Conservation (phyloP, 2,329 filamentous ascomycete genomes). For the Ceratocystiopsis sp. region DNA sequence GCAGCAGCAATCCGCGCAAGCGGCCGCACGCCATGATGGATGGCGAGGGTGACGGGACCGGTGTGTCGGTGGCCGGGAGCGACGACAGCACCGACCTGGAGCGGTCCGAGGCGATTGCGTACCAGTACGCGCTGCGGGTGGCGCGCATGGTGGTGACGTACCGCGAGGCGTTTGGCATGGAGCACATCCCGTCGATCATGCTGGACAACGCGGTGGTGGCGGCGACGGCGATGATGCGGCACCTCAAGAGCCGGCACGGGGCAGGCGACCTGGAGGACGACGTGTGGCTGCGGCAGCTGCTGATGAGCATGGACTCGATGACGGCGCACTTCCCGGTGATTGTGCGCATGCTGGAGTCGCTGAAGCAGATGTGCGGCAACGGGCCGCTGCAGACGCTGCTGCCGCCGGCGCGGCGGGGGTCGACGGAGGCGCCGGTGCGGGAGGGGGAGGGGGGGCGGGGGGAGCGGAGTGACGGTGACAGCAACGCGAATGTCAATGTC, state of each 20-base stretch:
- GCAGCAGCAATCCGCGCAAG: not conserved
- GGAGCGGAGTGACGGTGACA: too few relatives aligned
- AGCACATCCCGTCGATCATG: conserved; percentile 5
- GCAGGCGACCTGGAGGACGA: not conserved
- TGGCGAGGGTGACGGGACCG: not conserved
- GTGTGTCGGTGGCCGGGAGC: too few relatives aligned
- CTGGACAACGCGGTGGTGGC: conserved; percentile 5
- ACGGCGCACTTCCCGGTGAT: conserved; percentile 5
- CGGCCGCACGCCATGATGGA: not conserved
- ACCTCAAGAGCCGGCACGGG: not conserved
- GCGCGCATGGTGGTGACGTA: conserved; percentile 4
- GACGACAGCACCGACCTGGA: not conserved
- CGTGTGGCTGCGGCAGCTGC: conserved; percentile 1
- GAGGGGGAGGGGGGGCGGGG: not conserved
- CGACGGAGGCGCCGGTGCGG: not conserved
- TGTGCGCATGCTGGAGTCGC: conserved; percentile 4
- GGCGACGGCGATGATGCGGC: conserved; percentile 3
- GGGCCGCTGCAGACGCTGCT: not conserved
- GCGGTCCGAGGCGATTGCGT: not conserved
- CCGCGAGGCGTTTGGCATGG: conserved; percentile 4
- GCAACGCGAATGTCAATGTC: too few relatives aligned
- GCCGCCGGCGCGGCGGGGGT: not conserved
- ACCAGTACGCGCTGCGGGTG: conserved; percentile 2
- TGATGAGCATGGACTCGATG: conserved; percentile 1
- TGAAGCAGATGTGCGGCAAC: conserved; percentile 1